Evolutionary conservation across 139 green algal genomes (phyloP).

Genomic region (Ostreobium quekettii): DNA sequence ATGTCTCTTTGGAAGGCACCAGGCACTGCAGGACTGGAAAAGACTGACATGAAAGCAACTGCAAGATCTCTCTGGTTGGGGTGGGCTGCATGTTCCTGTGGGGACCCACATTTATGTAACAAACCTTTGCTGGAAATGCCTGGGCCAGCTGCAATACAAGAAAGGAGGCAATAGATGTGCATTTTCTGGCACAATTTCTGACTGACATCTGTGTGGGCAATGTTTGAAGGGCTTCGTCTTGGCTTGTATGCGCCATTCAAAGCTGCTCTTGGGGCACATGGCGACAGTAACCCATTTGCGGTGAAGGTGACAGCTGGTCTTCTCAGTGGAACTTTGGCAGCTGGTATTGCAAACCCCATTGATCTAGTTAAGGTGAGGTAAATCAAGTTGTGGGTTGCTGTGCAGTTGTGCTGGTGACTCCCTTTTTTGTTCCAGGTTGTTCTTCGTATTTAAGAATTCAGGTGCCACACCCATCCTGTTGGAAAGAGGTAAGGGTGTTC

Average conservation of each 20-base stretch:
- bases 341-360: constrained; percentile 63
- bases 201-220: not conserved
- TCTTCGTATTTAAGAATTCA: not conserved
- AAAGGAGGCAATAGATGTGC: not conserved
- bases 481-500: not conserved
- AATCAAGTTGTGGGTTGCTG: not conserved
- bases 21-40: no score
- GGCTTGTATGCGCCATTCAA: constrained; percentile 73
- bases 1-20: no score
- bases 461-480: not conserved
- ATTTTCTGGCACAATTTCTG: not conserved
- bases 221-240: constrained; percentile 49
- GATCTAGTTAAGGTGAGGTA: constrained; percentile 52
- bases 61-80: no score
- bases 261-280: constrained; percentile 19
- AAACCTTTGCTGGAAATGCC: not conserved
- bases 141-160: not conserved
- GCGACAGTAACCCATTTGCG: constrained; percentile 15
- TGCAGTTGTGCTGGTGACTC: not conserved
- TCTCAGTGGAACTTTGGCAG: constrained; percentile 57
- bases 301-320: constrained; percentile 61
- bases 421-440: not conserved
- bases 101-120: not conserved
- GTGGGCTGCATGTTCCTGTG: no score
- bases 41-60: no score